Evolutionary conservation across 2,329 filamentous ascomycete genomes (phyloP), one percentile per base, ranked within the genome.

Genomic region (Fusarium graminum): DNA sequence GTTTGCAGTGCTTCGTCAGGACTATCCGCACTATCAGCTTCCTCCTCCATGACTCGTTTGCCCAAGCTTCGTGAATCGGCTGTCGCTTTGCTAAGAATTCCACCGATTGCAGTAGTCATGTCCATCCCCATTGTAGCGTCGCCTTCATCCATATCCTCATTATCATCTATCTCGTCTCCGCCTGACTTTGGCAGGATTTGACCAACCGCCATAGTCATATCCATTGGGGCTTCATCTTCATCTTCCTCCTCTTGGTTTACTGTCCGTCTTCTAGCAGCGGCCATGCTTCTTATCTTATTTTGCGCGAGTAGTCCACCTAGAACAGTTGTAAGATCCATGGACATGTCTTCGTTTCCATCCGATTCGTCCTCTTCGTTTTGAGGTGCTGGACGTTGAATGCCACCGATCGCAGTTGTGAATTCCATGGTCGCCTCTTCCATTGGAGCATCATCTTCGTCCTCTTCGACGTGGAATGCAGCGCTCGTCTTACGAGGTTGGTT

Each of bases 381-480:
- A 6, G 71, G 63, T 25, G 74, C 61, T 17, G 69, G 58, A 30
- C 76, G 74, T 46, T 79, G 81, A 59, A 97, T 96, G 6, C 87
- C 85, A 7, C 93, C 93, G 42, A 96, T 84, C 3, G 90, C 90
- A 47, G 85, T 90, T 0, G 93, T 97, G 51, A 97, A 87, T 51
- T 97, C 93, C 93, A 97, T 97, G 3, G 77, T 78, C 17, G 71
- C 77, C 44, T 80, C 87, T 41, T 83, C 81, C 52, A 77, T 71
- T 6, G 78, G 77, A 14, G 72, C 74, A 29, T 77, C 77, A 19
- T 75, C 64, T 59, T 72, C 72, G 36, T 66, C 67, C 52, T 70
- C 52, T 19, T 67, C 75, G 16, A 78, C 76, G 38, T 52, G 62
- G 56, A 56, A 14, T 29, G 52, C n/a, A 30, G 34, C 19, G n/a